Conservation (phyloP, 2,329 filamentous ascomycete species). For the Stemphylium beticola region DNA sequence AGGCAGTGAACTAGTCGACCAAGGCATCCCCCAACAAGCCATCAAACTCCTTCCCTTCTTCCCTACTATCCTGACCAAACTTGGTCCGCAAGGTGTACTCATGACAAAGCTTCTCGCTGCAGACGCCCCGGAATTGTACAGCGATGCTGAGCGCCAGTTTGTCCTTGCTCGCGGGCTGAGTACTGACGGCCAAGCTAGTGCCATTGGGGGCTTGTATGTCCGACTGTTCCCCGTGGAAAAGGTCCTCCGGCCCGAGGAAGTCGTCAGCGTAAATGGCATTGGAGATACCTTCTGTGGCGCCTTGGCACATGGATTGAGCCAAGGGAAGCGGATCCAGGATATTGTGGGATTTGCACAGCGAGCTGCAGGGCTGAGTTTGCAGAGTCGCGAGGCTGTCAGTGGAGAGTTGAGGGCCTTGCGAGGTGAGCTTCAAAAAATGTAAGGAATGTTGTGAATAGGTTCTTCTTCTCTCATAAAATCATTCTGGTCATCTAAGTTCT, state of each 20-base stretch:
- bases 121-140: constrained; percentile 71
- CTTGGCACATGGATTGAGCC: constrained; percentile 76
- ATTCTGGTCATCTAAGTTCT: background rate
- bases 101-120: constrained; percentile 72
- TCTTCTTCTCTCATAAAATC: too few relatives aligned
- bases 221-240: constrained; percentile 69
- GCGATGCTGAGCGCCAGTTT: constrained; percentile 68
- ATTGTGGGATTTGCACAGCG: constrained; percentile 81
- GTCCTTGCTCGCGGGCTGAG: constrained; percentile 69
- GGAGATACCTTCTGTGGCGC: constrained; percentile 93
- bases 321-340: constrained; percentile 61
- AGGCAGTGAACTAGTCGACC: constrained; percentile 70
- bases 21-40: constrained; percentile 81
- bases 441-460: too few relatives aligned
- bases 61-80: constrained; percentile 82
- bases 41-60: constrained; percentile 89
- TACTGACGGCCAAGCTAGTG: constrained; percentile 55
- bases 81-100: constrained; percentile 77
- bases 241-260: constrained; percentile 64
- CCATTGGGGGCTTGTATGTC: constrained; percentile 83
- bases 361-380: constrained; percentile 79
- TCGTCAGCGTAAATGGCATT: constrained; percentile 91
- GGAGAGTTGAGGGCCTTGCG: constrained; percentile 54
- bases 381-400: constrained; percentile 75
- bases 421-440: background rate